Evolutionary conservation across 1,139 yeast species (phyloP).

Genomic region (Geotrichum aggregatum): DNA sequence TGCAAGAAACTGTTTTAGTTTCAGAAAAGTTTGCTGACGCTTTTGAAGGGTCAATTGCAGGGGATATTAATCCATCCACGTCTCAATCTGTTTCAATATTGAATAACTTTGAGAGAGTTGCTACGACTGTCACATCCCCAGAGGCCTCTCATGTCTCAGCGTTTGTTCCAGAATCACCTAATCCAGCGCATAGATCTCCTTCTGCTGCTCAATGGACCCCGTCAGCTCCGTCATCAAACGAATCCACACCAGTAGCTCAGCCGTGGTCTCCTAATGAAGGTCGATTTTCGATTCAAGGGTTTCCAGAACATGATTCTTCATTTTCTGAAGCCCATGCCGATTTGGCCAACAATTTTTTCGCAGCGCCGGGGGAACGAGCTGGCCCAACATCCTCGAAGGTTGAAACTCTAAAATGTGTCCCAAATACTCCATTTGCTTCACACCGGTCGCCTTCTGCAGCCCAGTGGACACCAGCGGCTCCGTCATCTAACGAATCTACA

Average conservation of each 20-base stretch:
- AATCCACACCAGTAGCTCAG: slow-evolving; percentile 5
- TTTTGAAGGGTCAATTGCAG: too few species aligned
- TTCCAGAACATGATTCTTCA: background rate
- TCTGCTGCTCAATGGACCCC: slow-evolving; percentile 11
- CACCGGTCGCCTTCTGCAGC: slow-evolving; percentile 15
- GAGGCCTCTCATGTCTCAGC: background rate
- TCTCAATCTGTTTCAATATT: too few species aligned
- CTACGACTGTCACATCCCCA: too few species aligned
- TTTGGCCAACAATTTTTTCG: background rate
- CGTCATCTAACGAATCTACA: slow-evolving; percentile 9
- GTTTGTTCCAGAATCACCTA: background rate
- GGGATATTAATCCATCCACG: too few species aligned
- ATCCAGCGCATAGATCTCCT: background rate
- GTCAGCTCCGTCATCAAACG: slow-evolving; percentile 2
- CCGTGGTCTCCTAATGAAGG: slow-evolving; percentile 8
- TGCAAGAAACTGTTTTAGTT: too few species aligned
- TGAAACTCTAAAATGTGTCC: too few species aligned
- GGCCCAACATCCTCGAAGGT: too few species aligned
- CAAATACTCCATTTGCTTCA: background rate
- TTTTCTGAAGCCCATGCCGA: background rate
- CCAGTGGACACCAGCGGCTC: slow-evolving; percentile 13
- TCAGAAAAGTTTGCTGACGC: background rate
- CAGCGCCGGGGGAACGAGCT: too few species aligned
- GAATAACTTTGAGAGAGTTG: too few species aligned
- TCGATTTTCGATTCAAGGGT: background rate